These are phyloP conservation scores for Talaromyces sp. DNA, from an alignment of 2,329 filamentous ascomycete genomes.

Conservation along the genomic window DNA sequence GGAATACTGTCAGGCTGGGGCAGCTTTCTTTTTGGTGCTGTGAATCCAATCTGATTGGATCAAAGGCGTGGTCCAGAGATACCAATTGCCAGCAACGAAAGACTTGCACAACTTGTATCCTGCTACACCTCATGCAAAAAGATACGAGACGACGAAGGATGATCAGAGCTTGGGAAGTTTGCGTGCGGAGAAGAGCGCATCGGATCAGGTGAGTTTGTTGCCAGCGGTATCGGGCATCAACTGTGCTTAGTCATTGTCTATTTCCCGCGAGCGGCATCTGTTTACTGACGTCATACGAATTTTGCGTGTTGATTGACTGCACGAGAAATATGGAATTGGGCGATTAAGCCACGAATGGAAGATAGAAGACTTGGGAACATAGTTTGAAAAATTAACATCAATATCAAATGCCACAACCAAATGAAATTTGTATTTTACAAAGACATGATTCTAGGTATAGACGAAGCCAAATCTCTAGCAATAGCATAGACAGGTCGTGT, in stretches of 20 bases:
- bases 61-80: not conserved
- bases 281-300: too few species aligned
- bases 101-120: not conserved
- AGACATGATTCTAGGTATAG: conserved; percentile 33
- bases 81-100: conserved; percentile 3
- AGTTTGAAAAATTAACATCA: not conserved
- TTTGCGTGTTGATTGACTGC: too few species aligned
- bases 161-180: conserved; percentile 20
- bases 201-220: conserved; percentile 26
- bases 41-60: conserved; percentile 7
- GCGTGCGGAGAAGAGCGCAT: conserved; percentile 31
- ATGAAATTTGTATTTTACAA: conserved; percentile 31
- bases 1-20: conserved; percentile 12
- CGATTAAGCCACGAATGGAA: too few species aligned
- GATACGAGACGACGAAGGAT: conserved; percentile 6
- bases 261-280: too few species aligned
- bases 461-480: conserved; percentile 20
- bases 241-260: conserved; percentile 9
- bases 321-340: too few species aligned
- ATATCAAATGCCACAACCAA: conserved; percentile 8
- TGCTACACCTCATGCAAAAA: conserved; percentile 9
- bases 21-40: conserved; percentile 14
- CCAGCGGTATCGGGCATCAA: conserved; percentile 19
- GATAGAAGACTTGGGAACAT: too few species aligned
- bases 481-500: conserved; percentile 22